A percentile compares a stretch with the other conserved stretches of the same genome.
phyloP scores from a whole-genome alignment of 2,329 filamentous ascomycete genomes.

The Clarireedia monteithiana region DNA sequence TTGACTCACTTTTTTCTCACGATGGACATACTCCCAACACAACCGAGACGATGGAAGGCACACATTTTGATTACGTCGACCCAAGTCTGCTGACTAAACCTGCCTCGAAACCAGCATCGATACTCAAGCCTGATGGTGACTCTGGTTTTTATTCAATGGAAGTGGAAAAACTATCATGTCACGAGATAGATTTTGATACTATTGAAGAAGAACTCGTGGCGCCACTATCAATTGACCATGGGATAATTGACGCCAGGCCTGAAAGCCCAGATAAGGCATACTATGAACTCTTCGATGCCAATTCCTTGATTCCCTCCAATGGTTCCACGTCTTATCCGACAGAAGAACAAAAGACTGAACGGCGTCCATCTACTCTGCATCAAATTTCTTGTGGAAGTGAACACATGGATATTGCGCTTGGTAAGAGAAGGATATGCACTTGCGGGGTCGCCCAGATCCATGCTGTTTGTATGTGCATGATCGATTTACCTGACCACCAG shows the following conservation, averaged over 20 bases:
- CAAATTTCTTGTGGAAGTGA: slow-evolving; percentile 1
- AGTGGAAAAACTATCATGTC: background rate
- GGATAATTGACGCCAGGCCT: background rate
- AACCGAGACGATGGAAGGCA: background rate
- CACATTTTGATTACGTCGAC: background rate
- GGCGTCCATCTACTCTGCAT: slow-evolving; percentile 1
- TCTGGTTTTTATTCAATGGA: slow-evolving; percentile 5
- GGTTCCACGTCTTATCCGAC: background rate
- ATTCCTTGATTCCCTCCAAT: slow-evolving; percentile 6
- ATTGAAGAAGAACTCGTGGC: background rate
- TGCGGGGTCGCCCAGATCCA: slow-evolving; percentile 5
- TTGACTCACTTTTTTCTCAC: background rate
- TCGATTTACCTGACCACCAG: background rate
- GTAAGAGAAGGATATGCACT: background rate
- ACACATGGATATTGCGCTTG: slow-evolving; percentile 1
- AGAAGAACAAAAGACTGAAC: background rate
- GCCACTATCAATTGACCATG: background rate
- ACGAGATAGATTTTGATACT: background rate
- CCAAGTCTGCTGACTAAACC: background rate
- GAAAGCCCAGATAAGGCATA: slow-evolving; percentile 7
- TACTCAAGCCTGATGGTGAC: background rate
- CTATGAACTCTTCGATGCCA: slow-evolving; percentile 5
- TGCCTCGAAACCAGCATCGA: background rate
- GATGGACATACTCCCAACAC: background rate
- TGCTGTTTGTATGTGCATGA: slow-evolving; percentile 6